These are phyloP conservation scores for Agarophyton chilense DNA, from an alignment of 23 red algal species.

Conservation along the genomic window DNA sequence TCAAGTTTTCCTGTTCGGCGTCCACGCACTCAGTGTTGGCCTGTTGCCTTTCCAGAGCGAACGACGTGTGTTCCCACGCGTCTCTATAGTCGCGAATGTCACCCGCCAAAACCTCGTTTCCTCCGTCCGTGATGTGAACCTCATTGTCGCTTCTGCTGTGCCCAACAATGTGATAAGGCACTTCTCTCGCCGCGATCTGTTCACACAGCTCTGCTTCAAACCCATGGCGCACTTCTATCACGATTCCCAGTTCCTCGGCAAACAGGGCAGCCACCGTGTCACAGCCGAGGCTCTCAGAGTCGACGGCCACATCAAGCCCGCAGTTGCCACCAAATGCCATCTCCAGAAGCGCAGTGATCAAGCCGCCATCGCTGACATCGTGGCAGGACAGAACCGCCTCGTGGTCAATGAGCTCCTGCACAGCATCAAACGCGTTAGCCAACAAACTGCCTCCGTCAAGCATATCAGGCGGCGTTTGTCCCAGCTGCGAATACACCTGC, in stretches of 20 bases:
- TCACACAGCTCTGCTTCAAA: slow-evolving; percentile 29
- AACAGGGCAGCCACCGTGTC: slow-evolving; percentile 54
- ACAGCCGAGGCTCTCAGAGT: neutral
- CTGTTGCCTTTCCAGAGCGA: slow-evolving; percentile 91
- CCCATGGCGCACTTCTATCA: slow-evolving; percentile 65
- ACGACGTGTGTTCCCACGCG: slow-evolving; percentile 90
- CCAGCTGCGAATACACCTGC: slow-evolving; percentile 86
- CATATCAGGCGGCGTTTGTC: slow-evolving; percentile 80
- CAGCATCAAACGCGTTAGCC: slow-evolving; percentile 73
- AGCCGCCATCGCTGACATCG: slow-evolving; percentile 91
- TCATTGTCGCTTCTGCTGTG: slow-evolving; percentile 37
- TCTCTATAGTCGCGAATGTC: slow-evolving; percentile 82
- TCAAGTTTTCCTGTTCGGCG: slow-evolving; percentile 40
- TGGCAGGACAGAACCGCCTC: slow-evolving; percentile 85
- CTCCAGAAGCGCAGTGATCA: slow-evolving; percentile 82
- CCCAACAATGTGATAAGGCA: slow-evolving; percentile 61
- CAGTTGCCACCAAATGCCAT: slow-evolving; percentile 99
- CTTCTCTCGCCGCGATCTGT: neutral
- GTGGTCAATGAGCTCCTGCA: slow-evolving; percentile 67
- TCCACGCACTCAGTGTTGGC: slow-evolving; percentile 72
- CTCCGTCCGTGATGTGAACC: slow-evolving; percentile 24
- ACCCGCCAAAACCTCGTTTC: slow-evolving; percentile 2
- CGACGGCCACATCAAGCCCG: slow-evolving; percentile 78
- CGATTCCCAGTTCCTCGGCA: slow-evolving; percentile 87
- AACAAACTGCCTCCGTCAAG: slow-evolving; percentile 59